Base-by-base conservation (phyloP, 192 early-diverging fungal species). In the Ambispora gerdemannii region DNA sequence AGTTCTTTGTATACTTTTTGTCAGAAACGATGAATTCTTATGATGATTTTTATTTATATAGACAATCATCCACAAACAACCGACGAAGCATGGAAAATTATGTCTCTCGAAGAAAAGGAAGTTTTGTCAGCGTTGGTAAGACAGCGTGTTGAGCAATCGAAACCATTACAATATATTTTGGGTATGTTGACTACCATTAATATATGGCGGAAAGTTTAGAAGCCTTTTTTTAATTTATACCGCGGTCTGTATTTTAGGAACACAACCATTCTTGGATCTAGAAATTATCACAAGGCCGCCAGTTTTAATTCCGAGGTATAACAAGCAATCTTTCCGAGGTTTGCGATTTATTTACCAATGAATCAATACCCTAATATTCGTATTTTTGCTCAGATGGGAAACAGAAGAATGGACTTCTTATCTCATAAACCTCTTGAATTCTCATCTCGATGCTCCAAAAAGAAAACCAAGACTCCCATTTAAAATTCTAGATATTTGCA, bases 151-250 rank as follows among this genome's bases (percentile, higher is more conserved):
- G 75, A 87, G 6, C 68, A 68, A 15, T 82, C 89, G 63, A 94
- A 92, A 74, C 96, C 94, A 7, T 78, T 98, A 53, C 96, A 98
- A 76, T 98, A 98, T 73, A 91, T 98, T 43, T 73, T 97, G 24
- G 83, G 83, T 81, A 79, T 13, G 11, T 58, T 28, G 53, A n/a
- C n/a, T n/a, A n/a, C n/a, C n/a, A n/a, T n/a, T n/a, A n/a, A n/a
- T n/a, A n/a, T n/a, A n/a, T n/a, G n/a, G n/a, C n/a, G n/a, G n/a
- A n/a, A n/a, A n/a, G n/a, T n/a, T n/a, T n/a, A n/a, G n/a, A n/a
- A n/a, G n/a, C n/a, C n/a, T n/a, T n/a, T n/a, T n/a, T n/a, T n/a
- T n/a, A n/a, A n/a, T n/a, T n/a, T n/a, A n/a, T n/a, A n/a, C n/a
- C n/a, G n/a, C n/a, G n/a, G n/a, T n/a, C n/a, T n/a, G n/a, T n/a